phyloP scores from a whole-genome alignment of 768 basidiomycete species.

The Lactifluus hygrophoroides region DNA sequence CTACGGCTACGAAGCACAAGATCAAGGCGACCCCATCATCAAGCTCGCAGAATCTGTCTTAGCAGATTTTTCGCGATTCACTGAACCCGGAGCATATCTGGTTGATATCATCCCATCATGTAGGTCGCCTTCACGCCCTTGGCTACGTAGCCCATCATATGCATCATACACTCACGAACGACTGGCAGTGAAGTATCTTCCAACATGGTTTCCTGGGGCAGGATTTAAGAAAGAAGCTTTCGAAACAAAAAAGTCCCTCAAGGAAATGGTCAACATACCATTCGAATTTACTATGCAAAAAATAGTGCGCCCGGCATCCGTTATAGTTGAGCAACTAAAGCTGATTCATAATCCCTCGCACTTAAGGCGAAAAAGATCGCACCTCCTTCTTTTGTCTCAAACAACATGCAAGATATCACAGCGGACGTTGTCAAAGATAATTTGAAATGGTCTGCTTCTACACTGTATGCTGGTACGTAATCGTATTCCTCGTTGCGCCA shows the following conservation, averaged over 20 bases:
- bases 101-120: not conserved
- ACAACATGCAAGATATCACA: not conserved
- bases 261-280: not conserved
- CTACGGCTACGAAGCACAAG: slow-evolving; percentile 19
- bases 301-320: not conserved
- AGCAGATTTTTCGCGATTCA: not conserved
- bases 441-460: slow-evolving; percentile 4
- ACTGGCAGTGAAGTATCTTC: not conserved
- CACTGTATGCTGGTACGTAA: slow-evolving; percentile 5
- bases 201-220: not conserved
- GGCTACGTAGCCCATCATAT: no score
- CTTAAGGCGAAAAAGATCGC: not conserved
- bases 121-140: not conserved
- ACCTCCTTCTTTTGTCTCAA: not conserved
- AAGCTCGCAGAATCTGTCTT: not conserved
- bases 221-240: not conserved
- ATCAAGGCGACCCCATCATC: not conserved
- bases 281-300: not conserved
- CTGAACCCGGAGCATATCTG: not conserved
- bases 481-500: not conserved
- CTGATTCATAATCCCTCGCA: not conserved
- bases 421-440: not conserved
- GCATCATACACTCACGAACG: not conserved
- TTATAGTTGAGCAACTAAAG: not conserved
- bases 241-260: not conserved